Conservation (phyloP, 495 filamentous ascomycete genomes). For the Hypoxylon perforatum region DNA sequence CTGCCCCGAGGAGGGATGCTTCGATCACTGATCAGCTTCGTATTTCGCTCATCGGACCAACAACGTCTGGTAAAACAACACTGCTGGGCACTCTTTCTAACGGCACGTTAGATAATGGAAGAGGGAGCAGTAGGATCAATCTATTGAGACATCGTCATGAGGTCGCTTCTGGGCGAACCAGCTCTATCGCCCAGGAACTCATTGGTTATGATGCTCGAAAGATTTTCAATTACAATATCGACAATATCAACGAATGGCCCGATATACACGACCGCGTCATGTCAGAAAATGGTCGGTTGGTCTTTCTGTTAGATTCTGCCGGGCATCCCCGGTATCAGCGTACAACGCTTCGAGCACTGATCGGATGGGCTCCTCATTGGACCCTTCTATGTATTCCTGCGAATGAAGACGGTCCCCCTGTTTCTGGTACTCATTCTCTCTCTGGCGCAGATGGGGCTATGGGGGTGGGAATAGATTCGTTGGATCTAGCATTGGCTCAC, state of each 20-base stretch:
- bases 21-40: conserved; percentile 79
- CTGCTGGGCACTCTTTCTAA: conserved; percentile 89
- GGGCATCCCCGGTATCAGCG: conserved; percentile 88
- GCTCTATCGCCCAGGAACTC: conserved; percentile 91
- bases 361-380: conserved; percentile 97
- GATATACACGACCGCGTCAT: conserved; percentile 81
- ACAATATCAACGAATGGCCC: conserved; percentile 90
- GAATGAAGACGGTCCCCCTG: conserved; percentile 69
- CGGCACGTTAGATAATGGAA: conserved; percentile 88
- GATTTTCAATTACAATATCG: conserved; percentile 87
- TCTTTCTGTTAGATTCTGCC: conserved; percentile 89
- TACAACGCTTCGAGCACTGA: conserved; percentile 85
- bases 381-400: conserved; percentile 88
- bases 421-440: conserved; percentile 60
- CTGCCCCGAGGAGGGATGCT: conserved; percentile 42
- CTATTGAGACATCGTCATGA: conserved; percentile 95
- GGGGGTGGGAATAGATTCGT: conserved; percentile 52
- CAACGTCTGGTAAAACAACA: conserved; percentile 93
- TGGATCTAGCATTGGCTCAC: conserved; percentile 80
- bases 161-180: conserved; percentile 88
- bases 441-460: conserved; percentile 59
- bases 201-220: conserved; percentile 79
- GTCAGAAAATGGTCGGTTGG: conserved; percentile 75
- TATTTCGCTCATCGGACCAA: conserved; percentile 90
- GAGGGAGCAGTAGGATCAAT: conserved; percentile 86